A percentile compares a stretch with the other conserved stretches of the same genome.
Evolutionary conservation across 1,139 yeast species (phyloP).

Genomic region (Geotrichum restrictum): DNA sequence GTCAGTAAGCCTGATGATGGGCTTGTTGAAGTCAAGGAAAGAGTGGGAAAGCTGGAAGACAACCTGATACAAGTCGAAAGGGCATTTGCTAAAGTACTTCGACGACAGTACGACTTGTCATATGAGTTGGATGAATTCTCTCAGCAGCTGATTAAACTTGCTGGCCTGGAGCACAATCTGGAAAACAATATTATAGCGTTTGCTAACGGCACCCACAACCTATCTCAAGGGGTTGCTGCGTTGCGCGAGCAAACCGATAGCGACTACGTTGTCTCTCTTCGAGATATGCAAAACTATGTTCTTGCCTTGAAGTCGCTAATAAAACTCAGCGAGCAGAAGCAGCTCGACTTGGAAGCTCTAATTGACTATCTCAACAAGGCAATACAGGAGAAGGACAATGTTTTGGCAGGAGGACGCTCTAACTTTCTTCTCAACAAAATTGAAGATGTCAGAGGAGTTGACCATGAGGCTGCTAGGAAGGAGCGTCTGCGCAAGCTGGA

Average conservation of each 20-base stretch:
- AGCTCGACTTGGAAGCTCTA: slow-evolving; percentile 82
- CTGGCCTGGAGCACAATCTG: slow-evolving; percentile 49
- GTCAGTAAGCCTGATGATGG: slow-evolving; percentile 73
- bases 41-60: slow-evolving; percentile 78
- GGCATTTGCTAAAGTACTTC: slow-evolving; percentile 67
- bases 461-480: slow-evolving; percentile 53
- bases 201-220: slow-evolving; percentile 49
- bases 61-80: slow-evolving; percentile 74
- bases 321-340: slow-evolving; percentile 85
- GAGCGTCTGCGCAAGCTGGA: slow-evolving; percentile 52
- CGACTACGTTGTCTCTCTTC: slow-evolving; percentile 73
- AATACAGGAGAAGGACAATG: slow-evolving; percentile 56
- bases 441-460: slow-evolving; percentile 58
- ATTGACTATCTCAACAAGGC: slow-evolving; percentile 74
- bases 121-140: slow-evolving; percentile 71
- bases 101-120: slow-evolving; percentile 68
- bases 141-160: slow-evolving; percentile 63
- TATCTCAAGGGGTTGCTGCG: slow-evolving; percentile 46
- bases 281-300: slow-evolving; percentile 85
- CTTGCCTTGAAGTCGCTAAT: slow-evolving; percentile 69
- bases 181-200: slow-evolving; percentile 53
- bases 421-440: slow-evolving; percentile 53
- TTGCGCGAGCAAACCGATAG: slow-evolving; percentile 69
- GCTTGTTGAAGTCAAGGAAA: slow-evolving; percentile 76
- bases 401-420: slow-evolving; percentile 55